Base-by-base conservation (phyloP, 768 basidiomycete genomes). In the Rhizopogon vinicolor region DNA sequence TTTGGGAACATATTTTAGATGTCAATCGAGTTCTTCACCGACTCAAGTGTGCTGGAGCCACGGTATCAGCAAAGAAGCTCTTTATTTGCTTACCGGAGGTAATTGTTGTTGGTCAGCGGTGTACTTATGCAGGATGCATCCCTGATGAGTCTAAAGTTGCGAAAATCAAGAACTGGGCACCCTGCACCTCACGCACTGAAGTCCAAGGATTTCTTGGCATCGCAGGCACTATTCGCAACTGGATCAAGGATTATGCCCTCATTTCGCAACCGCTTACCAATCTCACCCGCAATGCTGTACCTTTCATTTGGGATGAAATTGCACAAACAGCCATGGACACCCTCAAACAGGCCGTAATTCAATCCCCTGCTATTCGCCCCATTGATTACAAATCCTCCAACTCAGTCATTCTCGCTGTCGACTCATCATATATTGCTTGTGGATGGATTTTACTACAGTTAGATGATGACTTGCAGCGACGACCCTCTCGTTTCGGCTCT, bases 381-480 rank as follows among this genome's bases (percentile, higher is more conserved):
- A 62, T 78, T 12, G 64, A 76, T 52, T 75, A 76, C 52, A 5
- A 16, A 3, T 69, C 62, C 0, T 58, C 57, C 0, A 14, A 42
- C 1, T 60, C 64, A 1, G 62, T 77, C 25, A 68, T 72, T 1
- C 55, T 77, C 0, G 61, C 72, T 3, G 75, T 78, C 0, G 74
- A 78, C 57, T 69, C 75, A 0, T 69, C 66, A 5, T 54, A 58
- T 14, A 68, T 68, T 22, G 74, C 69, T 0, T 63, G 74, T 0
- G 74, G 77, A 0, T 74, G 65, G 35, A 65, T 73, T 29, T 63
- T 79, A 1, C 74, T 64, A 14, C 77, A 79, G 56, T 50, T 66
- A 0, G 53, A 53, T 6, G 58, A 68, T 2, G 33, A 57, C 1
- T 60, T 58, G 10, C 37, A 51, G 39, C 44, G 63, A 45, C 39